A percentile compares a stretch with the other conserved stretches of the same genome.
These are phyloP conservation scores for Aspergillus sclerotialis DNA, from an alignment of 2,329 filamentous ascomycete genomes.

Conservation along the genomic window DNA sequence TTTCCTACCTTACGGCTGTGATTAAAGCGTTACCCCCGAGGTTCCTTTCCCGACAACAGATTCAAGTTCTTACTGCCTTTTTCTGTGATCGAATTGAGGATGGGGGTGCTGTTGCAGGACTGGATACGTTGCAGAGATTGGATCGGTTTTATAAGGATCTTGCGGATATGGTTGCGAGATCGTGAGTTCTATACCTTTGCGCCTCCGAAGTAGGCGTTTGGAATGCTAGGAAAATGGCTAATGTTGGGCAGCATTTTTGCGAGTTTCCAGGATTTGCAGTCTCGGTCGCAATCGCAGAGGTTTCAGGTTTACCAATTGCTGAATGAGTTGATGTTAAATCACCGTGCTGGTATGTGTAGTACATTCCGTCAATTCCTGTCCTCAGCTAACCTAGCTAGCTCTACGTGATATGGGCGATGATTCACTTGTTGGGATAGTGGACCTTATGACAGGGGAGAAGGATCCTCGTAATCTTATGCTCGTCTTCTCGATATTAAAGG, in stretches of 20 bases:
- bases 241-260: conserved; percentile 38
- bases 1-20: conserved; percentile 37
- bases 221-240: conserved; percentile 6
- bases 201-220: conserved; percentile 7
- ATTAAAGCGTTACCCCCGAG: conserved; percentile 45
- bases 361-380: background rate
- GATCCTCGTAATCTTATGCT: conserved; percentile 65
- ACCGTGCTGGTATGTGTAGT: conserved; percentile 45
- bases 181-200: conserved; percentile 33
- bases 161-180: conserved; percentile 46
- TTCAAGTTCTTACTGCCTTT: conserved; percentile 57
- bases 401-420: conserved; percentile 51
- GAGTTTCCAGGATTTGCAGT: conserved; percentile 51
- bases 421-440: conserved; percentile 55
- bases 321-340: conserved; percentile 55
- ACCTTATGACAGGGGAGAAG: conserved; percentile 62
- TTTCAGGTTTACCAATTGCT: conserved; percentile 57
- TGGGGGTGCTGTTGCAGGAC: conserved; percentile 52
- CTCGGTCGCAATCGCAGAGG: conserved; percentile 57
- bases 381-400: conserved; percentile 27
- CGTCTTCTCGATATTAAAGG: conserved; percentile 60
- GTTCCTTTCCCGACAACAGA: conserved; percentile 55
- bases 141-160: conserved; percentile 55
- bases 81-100: conserved; percentile 58
- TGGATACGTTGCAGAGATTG: conserved; percentile 53